Evolutionary conservation across 2,329 filamentous ascomycete genomes (phyloP), one percentile per base, ranked within the genome.

Genomic region (Exophiala dermatitidis): DNA sequence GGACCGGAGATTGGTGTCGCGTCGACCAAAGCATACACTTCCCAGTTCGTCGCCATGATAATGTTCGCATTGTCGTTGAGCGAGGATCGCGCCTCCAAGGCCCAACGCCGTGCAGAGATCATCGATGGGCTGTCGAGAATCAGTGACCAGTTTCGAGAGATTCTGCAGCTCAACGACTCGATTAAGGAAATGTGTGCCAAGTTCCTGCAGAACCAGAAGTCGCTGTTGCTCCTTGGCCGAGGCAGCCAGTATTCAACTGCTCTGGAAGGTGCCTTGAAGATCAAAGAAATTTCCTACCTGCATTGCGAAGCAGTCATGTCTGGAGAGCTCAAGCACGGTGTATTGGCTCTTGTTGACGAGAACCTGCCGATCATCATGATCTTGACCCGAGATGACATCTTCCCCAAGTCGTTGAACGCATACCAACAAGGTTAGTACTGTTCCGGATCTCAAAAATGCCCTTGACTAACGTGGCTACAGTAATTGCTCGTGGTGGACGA

Each of bases 221-320:
- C 88, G 62, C 75, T 98, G 66, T 79, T 98, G 58, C 82, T 98
- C 50, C 81, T 98, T 57, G 93, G 93, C 57, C 88, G 93, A 78
- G 93, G 93, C 64, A 89, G 89, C 69, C 93, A 98, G 76, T 95
- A 90, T 78, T 90, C 91, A 56, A 98, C 93, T 65, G 93, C 93
- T 52, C 83, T 98, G 26, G 93, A 98, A 78, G 93, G 81, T 74
- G 93, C 93, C 46, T 80, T 98, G 64, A 98, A 98, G 81, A 98
- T 98, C 74, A 98, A 98, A 82, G 93, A 98, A 77, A 98, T 98
- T 67, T 97, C 91, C 12, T 98, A 98, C 74, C 87, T 98, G 56
- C 93, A 98, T 75, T 98, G 93, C 74, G 93, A 98, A 77, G 93
- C 93, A 65, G 93, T 98, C 78, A 98, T 98, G 93, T 97, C 93